These are phyloP conservation scores for Penicillium expansum DNA, from an alignment of 2,329 filamentous ascomycete species.

Conservation along the genomic window DNA sequence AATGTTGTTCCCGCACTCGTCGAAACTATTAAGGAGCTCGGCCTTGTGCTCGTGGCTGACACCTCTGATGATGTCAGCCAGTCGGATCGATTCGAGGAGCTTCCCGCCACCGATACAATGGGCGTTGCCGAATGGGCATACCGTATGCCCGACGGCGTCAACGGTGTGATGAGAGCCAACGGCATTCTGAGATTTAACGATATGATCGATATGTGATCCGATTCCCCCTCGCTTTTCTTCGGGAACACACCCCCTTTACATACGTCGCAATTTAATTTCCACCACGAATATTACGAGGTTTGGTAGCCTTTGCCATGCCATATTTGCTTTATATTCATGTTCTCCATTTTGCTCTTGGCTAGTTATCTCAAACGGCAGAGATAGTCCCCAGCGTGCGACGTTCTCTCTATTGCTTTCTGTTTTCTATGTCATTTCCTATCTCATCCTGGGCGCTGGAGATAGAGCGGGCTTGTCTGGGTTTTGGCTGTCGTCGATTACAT, in stretches of 20 bases:
- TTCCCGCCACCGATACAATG: conserved; percentile 26
- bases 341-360: conserved; percentile 3
- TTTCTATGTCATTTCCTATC: conserved; percentile 2
- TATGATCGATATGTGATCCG: conserved; percentile 68
- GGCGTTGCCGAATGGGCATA: conserved; percentile 42
- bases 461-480: background rate
- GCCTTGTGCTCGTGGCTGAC: conserved; percentile 87
- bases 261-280: conserved; percentile 9
- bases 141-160: conserved; percentile 73
- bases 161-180: conserved; percentile 80
- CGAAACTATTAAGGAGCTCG: conserved; percentile 90
- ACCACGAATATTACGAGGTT: conserved; percentile 23
- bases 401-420: background rate
- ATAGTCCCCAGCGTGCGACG: conserved; percentile 3
- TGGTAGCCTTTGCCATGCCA: conserved; percentile 13
- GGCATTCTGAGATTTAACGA: conserved; percentile 92
- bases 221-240: conserved; percentile 2
- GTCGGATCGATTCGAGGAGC: conserved; percentile 22
- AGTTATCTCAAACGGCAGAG: background rate
- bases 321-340: conserved; percentile 8
- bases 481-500: conserved; percentile 9
- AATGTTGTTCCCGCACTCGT: conserved; percentile 90
- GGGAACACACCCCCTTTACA: background rate
- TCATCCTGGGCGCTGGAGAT: conserved; percentile 8
- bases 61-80: conserved; percentile 60